Evolutionary conservation across 345 rosid genomes (phyloP).

Genomic region (Arabidopsis thaliana): DNA sequence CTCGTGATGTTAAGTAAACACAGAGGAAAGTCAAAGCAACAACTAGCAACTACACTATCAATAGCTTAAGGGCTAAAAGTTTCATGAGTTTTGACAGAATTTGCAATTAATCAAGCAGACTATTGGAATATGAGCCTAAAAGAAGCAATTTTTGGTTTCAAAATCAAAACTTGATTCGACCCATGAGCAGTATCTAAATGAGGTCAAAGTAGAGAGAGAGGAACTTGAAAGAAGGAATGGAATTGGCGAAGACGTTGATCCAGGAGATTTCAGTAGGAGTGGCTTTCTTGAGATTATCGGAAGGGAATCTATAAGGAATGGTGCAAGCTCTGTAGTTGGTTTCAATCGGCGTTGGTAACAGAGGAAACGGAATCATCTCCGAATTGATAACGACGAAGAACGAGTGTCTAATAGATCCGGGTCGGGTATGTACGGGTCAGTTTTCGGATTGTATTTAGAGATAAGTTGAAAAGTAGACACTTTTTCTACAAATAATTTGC

Average conservation of each 20-base stretch:
- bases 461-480: too few relatives aligned
- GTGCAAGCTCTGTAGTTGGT: slow-evolving; percentile 81
- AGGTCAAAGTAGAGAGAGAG: background rate
- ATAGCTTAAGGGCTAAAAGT: background rate
- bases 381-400: slow-evolving; percentile 69
- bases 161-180: slow-evolving; percentile 13
- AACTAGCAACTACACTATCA: background rate
- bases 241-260: slow-evolving; percentile 85
- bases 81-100: background rate
- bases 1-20: slow-evolving; percentile 17
- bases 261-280: slow-evolving; percentile 92
- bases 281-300: slow-evolving; percentile 69
- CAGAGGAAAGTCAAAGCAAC: slow-evolving; percentile 30
- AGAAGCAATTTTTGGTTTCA: background rate
- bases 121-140: background rate
- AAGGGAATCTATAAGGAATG: slow-evolving; percentile 89
- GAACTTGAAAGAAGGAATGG: slow-evolving; percentile 92
- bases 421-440: background rate
- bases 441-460: background rate
- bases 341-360: slow-evolving; percentile 73
- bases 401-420: background rate
- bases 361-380: slow-evolving; percentile 77
- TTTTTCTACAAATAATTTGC: too few relatives aligned
- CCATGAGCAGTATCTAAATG: slow-evolving; percentile 1
- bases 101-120: background rate